Percentiles rank a stretch among this genome's conserved stretches.
Evolutionary conservation across 345 rosid species (phyloP).

Genomic region (Linum tenue): DNA sequence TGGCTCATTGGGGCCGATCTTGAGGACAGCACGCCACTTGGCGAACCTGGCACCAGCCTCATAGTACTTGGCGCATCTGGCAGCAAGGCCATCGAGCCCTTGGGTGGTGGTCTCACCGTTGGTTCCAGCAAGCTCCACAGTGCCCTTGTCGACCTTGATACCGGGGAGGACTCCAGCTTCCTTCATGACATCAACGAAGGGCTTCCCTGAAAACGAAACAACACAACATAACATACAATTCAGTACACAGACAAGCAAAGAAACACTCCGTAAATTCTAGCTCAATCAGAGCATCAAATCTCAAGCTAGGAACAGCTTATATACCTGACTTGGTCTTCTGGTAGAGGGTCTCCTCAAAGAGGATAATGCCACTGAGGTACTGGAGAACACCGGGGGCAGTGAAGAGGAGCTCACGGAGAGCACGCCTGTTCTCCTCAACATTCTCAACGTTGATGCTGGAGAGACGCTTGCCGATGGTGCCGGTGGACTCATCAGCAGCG

Average conservation of each 20-base stretch:
- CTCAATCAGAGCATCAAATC: not conserved
- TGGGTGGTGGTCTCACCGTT: constrained; percentile 87
- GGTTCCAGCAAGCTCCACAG: constrained; percentile 73
- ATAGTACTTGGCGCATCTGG: constrained; percentile 77
- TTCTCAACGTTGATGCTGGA: constrained; percentile 83
- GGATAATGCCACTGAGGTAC: constrained; percentile 68
- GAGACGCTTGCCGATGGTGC: constrained; percentile 87
- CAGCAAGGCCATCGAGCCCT: constrained; percentile 84
- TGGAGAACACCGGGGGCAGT: constrained; percentile 63
- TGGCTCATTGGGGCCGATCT: constrained; percentile 69
- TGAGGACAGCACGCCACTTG: constrained; percentile 95
- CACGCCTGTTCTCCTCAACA: constrained; percentile 71
- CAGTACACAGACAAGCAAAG: not conserved
- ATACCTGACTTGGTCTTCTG: constrained; percentile 68
- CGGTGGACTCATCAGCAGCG: constrained; percentile 98
- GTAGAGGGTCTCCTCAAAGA: constrained; percentile 77
- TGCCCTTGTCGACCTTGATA: constrained; percentile 90
- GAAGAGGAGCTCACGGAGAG: constrained; percentile 89
- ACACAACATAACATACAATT: not conserved
- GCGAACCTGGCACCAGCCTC: constrained; percentile 92
- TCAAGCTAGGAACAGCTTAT: too few relatives aligned
- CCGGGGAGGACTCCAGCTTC: constrained; percentile 85
- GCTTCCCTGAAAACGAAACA: constrained; percentile 41
- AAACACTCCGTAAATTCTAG: not conserved
- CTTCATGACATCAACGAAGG: constrained; percentile 69